Evolutionary conservation across 2,329 filamentous ascomycete species (phyloP), one percentile per base, ranked within the genome.

Genomic region (Cladosporium sp.): DNA sequence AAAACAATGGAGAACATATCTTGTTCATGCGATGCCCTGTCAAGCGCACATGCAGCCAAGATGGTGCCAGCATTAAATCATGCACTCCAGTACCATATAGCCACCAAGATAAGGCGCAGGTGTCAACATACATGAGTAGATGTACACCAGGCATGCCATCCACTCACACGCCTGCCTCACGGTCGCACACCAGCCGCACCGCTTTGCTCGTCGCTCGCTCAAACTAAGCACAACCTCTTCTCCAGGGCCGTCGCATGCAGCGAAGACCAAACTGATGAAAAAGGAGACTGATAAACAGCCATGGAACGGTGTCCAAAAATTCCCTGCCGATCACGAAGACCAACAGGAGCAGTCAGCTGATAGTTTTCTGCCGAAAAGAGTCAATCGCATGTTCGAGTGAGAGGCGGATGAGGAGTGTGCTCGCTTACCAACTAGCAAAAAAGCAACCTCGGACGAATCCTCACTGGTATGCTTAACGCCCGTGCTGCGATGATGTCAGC

Each of bases 391-490:
- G 54, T 36, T 6, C 32, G 28, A 57, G 32, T 23, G 32, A 39
- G 11, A 32, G 51, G n/a, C 51, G 26, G 39, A 46, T 46, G 39
- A 28, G 14, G 48, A 14, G 48, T 7, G 2, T 18, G 21, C 2
- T 7, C 6, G 30, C 30, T 23, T 26, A 57, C 54, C 89, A 91
- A 91, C 89, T 91, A 92, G 90, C 90, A 92, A 92, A 91, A 91
- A 91, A 85, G 86, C 86, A 85, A 86, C 87, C 89, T 92, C 90
- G 87, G 90, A 92, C 88, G 86, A 88, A 89, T 91, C 90, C 88
- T 92, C 90, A 92, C 88, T 89, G 89, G 86, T 87, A 88, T 86
- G 86, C 88, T 85, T 91, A 90, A 89, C 86, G 88, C 90, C 88
- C 87, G 81, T 89, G 88, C 88, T 57, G n/a, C 14, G 28, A 16